Conservation (phyloP, 805 yeast species). For the Wickerhamomyces queroliae region DNA sequence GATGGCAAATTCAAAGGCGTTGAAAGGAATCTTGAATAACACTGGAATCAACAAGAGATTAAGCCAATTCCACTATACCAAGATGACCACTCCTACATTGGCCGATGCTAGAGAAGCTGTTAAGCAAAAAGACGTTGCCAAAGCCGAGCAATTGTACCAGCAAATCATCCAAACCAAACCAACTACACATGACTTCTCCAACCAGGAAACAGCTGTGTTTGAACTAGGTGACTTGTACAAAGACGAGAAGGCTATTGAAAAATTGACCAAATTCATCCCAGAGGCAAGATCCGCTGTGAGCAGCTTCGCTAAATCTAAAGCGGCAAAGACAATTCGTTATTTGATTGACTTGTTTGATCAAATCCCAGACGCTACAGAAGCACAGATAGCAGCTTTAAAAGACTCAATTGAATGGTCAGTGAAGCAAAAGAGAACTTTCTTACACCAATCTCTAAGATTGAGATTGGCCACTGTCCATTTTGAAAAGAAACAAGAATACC, state of each 20-base stretch:
- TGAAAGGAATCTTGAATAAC: neutral
- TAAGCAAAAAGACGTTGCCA: slow-evolving; percentile 37
- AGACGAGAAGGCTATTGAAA: slow-evolving; percentile 36
- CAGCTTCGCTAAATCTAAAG: slow-evolving; percentile 85
- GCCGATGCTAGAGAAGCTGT: slow-evolving; percentile 60
- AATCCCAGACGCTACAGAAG: slow-evolving; percentile 55
- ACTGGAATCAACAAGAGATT: neutral
- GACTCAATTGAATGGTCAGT: slow-evolving; percentile 87
- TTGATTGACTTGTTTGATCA: slow-evolving; percentile 73
- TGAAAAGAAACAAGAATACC: slow-evolving; percentile 52
- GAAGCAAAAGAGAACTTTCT: slow-evolving; percentile 74
- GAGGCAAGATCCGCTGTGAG: slow-evolving; percentile 68
- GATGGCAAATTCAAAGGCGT: neutral
- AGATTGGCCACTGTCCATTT: slow-evolving; percentile 75
- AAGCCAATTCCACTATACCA: neutral
- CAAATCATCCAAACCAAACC: slow-evolving; percentile 36
- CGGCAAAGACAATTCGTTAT: slow-evolving; percentile 82
- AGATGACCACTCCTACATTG: slow-evolving; percentile 26
- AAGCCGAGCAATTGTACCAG: slow-evolving; percentile 58
- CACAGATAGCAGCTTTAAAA: slow-evolving; percentile 67
- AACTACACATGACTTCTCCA: slow-evolving; percentile 17
- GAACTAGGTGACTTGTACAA: slow-evolving; percentile 75
- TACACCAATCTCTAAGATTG: slow-evolving; percentile 83
- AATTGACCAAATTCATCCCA: slow-evolving; percentile 57
- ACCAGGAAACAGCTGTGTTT: slow-evolving; percentile 36